Base-by-base conservation (phyloP, 805 yeast species). In the Starmera pachycereana region DNA sequence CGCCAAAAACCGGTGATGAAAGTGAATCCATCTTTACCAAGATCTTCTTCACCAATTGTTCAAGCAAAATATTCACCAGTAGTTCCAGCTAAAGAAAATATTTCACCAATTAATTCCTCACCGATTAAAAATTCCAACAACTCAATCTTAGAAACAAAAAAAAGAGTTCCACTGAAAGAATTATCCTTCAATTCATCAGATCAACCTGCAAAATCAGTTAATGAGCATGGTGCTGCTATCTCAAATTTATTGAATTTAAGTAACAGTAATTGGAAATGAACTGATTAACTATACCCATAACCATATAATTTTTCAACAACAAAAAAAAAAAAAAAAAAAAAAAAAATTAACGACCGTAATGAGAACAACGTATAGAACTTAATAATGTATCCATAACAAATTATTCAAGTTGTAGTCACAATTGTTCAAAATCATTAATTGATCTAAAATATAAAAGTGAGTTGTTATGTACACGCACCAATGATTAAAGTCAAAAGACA, bases 1-100 rank as follows among this genome's bases (percentile, higher is more conserved):
- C 37, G 54, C 41, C 46, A 48, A 40, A 42, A 40, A 37, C 43
- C 54, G 41, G 37, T 45, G 1, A 47, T 48, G 49, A 47, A 42
- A 35, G 48, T 48, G 4, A 47, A 44, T 32, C 50, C 50, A 29
- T 29, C 44, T 13, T 22, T 22, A 22, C 51, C 49, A 19, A 38
- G 44, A 13, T 37, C 47, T 10, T 33, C 32, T 10, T 25, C 39
- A 11, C 13, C 8, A 9, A 16, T 8, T 12, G 27, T 22, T 22
- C 27, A 22, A 22, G 5, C 27, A 5, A 22, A 22, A 22, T 22
- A 6, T 13, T n/a, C 29, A 14, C 38, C 29, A 12, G 12, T 33
- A 2, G 28, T 19, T 12, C 16, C 22, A 8, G 29, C 41, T 18
- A 44, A 44, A 28, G 48, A 42, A 18, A 44, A 44, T 27, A 35